Conservation (phyloP, 371 early-diverging fungal genomes). For the Sporodiniella umbellata region DNA sequence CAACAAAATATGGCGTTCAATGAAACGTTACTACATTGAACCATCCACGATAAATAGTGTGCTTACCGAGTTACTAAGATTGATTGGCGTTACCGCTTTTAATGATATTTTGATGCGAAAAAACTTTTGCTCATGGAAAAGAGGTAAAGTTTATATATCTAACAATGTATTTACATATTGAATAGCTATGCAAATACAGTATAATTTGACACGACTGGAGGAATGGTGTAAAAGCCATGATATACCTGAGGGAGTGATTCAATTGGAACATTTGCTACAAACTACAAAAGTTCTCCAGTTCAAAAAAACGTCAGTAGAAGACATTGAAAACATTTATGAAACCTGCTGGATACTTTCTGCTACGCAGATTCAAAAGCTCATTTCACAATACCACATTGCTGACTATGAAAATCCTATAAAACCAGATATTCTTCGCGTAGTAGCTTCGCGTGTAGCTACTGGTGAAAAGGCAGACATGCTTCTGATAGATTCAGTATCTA, state of each 20-base stretch:
- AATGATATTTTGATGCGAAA: slow-evolving; percentile 92
- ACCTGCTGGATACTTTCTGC: slow-evolving; percentile 94
- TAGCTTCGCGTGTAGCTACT: slow-evolving; percentile 80
- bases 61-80: slow-evolving; percentile 83
- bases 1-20: slow-evolving; percentile 86
- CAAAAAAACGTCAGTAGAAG: slow-evolving; percentile 87
- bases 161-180: not conserved
- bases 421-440: slow-evolving; percentile 86
- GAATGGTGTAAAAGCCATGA: slow-evolving; percentile 97
- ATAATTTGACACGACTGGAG: slow-evolving; percentile 92
- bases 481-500: slow-evolving; percentile 80
- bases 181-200: slow-evolving; percentile 92
- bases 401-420: slow-evolving; percentile 87
- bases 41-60: slow-evolving; percentile 77
- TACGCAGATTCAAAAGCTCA: slow-evolving; percentile 93
- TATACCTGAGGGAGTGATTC: slow-evolving; percentile 88
- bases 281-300: slow-evolving; percentile 92
- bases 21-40: slow-evolving; percentile 95
- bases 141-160: slow-evolving; percentile 49
- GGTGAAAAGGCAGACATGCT: slow-evolving; percentile 87
- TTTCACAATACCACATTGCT: slow-evolving; percentile 74
- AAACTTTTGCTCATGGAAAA: slow-evolving; percentile 87
- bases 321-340: slow-evolving; percentile 94
- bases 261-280: slow-evolving; percentile 90
- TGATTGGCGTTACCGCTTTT: slow-evolving; percentile 89